Conservation (phyloP, 768 basidiomycete species). For the Pulveroboletus sp. region DNA sequence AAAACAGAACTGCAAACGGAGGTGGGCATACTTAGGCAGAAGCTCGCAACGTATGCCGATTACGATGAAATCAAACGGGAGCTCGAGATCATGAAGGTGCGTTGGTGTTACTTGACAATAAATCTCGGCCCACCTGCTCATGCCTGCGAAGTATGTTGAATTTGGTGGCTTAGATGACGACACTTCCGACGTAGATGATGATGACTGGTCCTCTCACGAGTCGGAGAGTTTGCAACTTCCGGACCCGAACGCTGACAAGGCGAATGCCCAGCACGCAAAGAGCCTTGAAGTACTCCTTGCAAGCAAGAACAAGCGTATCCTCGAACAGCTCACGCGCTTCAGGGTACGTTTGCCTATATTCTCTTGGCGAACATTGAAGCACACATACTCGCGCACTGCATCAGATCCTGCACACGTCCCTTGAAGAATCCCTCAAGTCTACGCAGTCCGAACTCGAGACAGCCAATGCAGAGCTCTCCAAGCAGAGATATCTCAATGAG, state of each 20-base stretch:
- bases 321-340: slow-evolving; percentile 90
- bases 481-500: slow-evolving; percentile 79
- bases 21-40: slow-evolving; percentile 60
- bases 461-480: slow-evolving; percentile 63
- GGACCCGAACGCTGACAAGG: slow-evolving; percentile 84
- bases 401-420: slow-evolving; percentile 79
- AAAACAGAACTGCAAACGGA: slow-evolving; percentile 47
- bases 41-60: slow-evolving; percentile 70
- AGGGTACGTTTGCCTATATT: slow-evolving; percentile 44
- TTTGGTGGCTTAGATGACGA: slow-evolving; percentile 82
- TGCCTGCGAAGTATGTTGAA: slow-evolving; percentile 74
- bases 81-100: slow-evolving; percentile 96
- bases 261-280: slow-evolving; percentile 67
- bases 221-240: slow-evolving; percentile 65
- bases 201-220: slow-evolving; percentile 37
- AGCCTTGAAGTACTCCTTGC: slow-evolving; percentile 89
- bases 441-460: slow-evolving; percentile 54
- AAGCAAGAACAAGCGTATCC: slow-evolving; percentile 86
- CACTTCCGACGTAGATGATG: slow-evolving; percentile 51
- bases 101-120: slow-evolving; percentile 1
- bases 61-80: slow-evolving; percentile 99
- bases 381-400: neutral
- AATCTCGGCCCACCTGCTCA: neutral
- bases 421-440: slow-evolving; percentile 62
- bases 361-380: neutral